Base-by-base conservation (phyloP, 83 land plant species). In the Thuja plicata region DNA sequence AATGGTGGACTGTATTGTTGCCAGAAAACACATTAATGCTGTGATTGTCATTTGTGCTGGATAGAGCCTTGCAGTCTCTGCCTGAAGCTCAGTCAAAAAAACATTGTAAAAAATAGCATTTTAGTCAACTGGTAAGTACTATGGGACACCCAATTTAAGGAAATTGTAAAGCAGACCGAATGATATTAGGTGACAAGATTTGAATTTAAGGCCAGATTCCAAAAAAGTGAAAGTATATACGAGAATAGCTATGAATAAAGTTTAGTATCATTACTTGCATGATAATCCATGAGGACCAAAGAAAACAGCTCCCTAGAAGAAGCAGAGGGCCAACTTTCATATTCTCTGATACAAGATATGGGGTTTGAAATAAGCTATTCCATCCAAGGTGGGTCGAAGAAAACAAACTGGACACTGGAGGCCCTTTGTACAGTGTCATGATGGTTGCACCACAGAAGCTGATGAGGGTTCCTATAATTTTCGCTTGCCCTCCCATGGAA, bases 1-100 rank as follows among this genome's bases (percentile, higher is more conserved):
- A 35, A 88, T 41, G 3, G 89, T 50, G 15, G 94, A 92, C 70
- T 92, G 92, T 40, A 94, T 88, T 79, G 91, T 90, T 35, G 94
- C 90, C 84, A 94, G 91, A 82, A 94, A 89, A 54, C 95, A 92
- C 66, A 89, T 92, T 13, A 94, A 32, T 30, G 90, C 70, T 8
- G 92, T 92, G 16, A 92, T 90, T 0, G 90, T 78, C 32, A 92
- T 21, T 87, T 88, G 90, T 17, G 94, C 91, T 21, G 89, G 94
- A 79, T 92, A 94, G 7, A 66, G 82, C 85, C 90, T 94, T 10
- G 32, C 46, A 24, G 83, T 52, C 11, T 54, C 19, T 24, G 89
- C 89, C 89, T 88, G 89, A 43, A 62, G 41, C 21, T 80, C 83
- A 1, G 2, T 17, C 38, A 16, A 27, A 79, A 41, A 21, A 16